Evolutionary conservation across 768 basidiomycete genomes (phyloP).

Genomic region (Leccinum subtestaceum): DNA sequence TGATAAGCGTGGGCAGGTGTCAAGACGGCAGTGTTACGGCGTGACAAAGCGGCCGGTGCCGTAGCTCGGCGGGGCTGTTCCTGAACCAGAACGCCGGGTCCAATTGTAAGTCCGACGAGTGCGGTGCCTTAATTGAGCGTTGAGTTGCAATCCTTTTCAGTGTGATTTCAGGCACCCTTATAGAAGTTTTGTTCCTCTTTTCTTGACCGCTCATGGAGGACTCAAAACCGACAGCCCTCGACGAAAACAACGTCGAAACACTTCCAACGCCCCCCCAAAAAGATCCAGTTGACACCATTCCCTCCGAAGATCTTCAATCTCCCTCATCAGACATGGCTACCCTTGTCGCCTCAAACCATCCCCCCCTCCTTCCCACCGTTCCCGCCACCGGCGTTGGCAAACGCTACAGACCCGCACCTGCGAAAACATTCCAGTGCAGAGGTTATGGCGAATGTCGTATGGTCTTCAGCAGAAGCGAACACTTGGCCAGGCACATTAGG

Average conservation of each 20-base stretch:
- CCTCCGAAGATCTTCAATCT: conserved; percentile 1
- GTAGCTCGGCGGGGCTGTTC: conserved; percentile 35
- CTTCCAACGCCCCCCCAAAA: conserved; percentile 1
- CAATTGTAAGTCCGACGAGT: conserved; percentile 31
- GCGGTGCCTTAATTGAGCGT: conserved; percentile 38
- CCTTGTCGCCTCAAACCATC: conserved; percentile 31
- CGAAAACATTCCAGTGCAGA: conserved; percentile 93
- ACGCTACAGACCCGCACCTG: conserved; percentile 78
- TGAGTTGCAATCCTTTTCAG: conserved; percentile 29
- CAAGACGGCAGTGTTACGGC: conserved; percentile 20
- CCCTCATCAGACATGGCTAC: conserved; percentile 30
- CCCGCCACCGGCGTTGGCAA: conserved; percentile 40
- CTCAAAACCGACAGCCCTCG: conserved; percentile 32
- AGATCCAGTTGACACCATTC: conserved; percentile 4
- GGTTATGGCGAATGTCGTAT: conserved; percentile 95
- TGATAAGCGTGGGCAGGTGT: conserved; percentile 19
- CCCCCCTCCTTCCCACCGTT: conserved; percentile 17
- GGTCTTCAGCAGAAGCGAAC: conserved; percentile 95
- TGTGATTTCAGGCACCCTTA: conserved; percentile 35
- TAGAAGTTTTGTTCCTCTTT: conserved; percentile 36
- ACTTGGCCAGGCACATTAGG: conserved; percentile 94
- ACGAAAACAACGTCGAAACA: conserved; percentile 18
- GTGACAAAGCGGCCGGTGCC: conserved; percentile 32
- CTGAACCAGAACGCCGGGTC: conserved; percentile 27
- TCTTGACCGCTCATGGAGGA: conserved; percentile 32